phyloP scores from a whole-genome alignment of 1,139 yeast species.

The Taphrina populina region DNA sequence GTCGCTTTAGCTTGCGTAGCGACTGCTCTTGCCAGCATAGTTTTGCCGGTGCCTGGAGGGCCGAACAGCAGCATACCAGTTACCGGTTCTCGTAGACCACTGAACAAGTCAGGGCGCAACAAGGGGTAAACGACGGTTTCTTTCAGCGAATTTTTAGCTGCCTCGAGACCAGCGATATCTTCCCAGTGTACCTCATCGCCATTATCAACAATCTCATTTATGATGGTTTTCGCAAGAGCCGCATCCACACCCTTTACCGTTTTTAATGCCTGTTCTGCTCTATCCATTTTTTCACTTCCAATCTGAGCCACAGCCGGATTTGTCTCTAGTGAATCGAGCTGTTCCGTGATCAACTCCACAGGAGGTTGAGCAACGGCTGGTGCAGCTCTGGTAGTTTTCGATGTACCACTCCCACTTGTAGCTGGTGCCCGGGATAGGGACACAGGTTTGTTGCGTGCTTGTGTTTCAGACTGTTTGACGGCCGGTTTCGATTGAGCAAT shows the following conservation, averaged over 20 bases:
- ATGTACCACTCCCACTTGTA: too few relatives aligned
- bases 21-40: conserved; percentile 96
- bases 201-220: conserved; percentile 85
- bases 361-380: background rate
- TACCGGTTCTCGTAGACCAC: conserved; percentile 92
- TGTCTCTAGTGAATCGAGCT: background rate
- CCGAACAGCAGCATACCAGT: conserved; percentile 95
- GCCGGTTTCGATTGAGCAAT: conserved; percentile 4
- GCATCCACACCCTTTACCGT: conserved; percentile 54
- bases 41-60: conserved; percentile 98
- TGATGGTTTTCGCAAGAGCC: conserved; percentile 75
- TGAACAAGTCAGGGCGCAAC: conserved; percentile 85
- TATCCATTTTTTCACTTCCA: conserved; percentile 27
- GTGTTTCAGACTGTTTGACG: background rate
- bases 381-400: conserved; percentile 9
- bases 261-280: conserved; percentile 42
- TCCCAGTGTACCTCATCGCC: conserved; percentile 98
- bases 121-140: conserved; percentile 98
- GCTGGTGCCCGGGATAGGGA: conserved; percentile 7
- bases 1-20: conserved; percentile 96
- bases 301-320: conserved; percentile 17
- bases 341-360: conserved; percentile 10
- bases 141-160: conserved; percentile 83
- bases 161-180: conserved; percentile 90
- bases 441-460: conserved; percentile 2